Percentiles rank a stretch among this genome's conserved stretches.
Evolutionary conservation across 23 red algal genomes (phyloP).

Genomic region (Gracilaria vermiculophylla): DNA sequence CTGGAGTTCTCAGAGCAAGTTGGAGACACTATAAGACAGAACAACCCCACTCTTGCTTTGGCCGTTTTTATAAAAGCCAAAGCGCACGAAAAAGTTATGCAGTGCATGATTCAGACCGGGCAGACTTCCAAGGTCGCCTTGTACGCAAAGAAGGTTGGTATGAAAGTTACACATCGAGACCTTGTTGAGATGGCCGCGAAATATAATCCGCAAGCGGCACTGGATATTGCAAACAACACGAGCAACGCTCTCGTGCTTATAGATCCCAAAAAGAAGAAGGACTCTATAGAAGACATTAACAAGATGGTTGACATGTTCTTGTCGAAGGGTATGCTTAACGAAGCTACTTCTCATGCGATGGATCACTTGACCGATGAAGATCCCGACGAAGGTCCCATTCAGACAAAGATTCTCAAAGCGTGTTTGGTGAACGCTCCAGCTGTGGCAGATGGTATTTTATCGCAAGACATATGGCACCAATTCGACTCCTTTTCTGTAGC

Average conservation of each 20-base stretch:
- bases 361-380: slow-evolving; percentile 83
- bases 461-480: slow-evolving; percentile 94
- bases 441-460: slow-evolving; percentile 96
- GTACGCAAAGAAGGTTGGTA: slow-evolving; percentile 81
- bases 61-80: slow-evolving; percentile 87
- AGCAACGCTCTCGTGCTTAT: slow-evolving; percentile 70
- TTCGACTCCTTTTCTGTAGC: slow-evolving; percentile 87
- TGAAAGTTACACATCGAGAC: slow-evolving; percentile 69
- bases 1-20: slow-evolving; percentile 80
- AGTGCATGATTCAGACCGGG: slow-evolving; percentile 69
- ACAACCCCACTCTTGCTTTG: slow-evolving; percentile 64
- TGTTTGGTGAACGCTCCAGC: slow-evolving; percentile 80
- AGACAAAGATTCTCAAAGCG: slow-evolving; percentile 92
- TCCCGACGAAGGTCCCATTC: slow-evolving; percentile 67
- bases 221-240: slow-evolving; percentile 76
- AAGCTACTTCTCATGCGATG: slow-evolving; percentile 86
- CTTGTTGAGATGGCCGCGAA: slow-evolving; percentile 70
- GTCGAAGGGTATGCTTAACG: slow-evolving; percentile 84
- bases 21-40: slow-evolving; percentile 71
- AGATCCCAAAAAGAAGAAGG: slow-evolving; percentile 46
- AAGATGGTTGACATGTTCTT: slow-evolving; percentile 94
- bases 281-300: slow-evolving; percentile 70
- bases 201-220: slow-evolving; percentile 75
- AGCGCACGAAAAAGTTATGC: slow-evolving; percentile 88
- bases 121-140: slow-evolving; percentile 68